Percentiles rank a stretch among this genome's conserved stretches.
Evolutionary conservation across 2,329 filamentous ascomycete genomes (phyloP).

Genomic region (Podosphaera xanthii): DNA sequence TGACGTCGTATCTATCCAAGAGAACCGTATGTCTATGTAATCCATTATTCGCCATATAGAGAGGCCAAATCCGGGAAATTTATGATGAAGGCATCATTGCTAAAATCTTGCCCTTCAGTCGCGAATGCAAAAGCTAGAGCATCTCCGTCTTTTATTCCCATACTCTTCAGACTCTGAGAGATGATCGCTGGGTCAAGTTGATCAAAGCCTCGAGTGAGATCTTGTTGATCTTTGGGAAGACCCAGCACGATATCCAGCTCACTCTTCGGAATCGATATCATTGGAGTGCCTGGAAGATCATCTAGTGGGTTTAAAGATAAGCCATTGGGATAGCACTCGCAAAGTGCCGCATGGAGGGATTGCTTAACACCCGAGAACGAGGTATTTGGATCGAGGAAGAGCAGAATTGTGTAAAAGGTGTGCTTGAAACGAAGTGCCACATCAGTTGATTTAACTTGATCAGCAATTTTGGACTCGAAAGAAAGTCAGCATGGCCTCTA

Average conservation of each 20-base stretch:
- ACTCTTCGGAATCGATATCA: slow-evolving; percentile 16
- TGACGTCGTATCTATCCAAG: too few species aligned
- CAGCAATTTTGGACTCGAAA: neutral
- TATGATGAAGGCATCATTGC: slow-evolving; percentile 8
- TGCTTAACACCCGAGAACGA: slow-evolving; percentile 32
- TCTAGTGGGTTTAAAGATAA: slow-evolving; percentile 18
- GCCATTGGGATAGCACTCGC: slow-evolving; percentile 31
- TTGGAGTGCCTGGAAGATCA: slow-evolving; percentile 3
- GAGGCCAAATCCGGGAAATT: slow-evolving; percentile 8
- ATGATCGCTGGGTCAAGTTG: slow-evolving; percentile 17
- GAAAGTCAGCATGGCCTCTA: too few species aligned
- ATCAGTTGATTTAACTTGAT: slow-evolving; percentile 22
- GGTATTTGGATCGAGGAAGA: slow-evolving; percentile 36
- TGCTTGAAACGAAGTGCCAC: slow-evolving; percentile 51
- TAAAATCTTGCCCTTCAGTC: slow-evolving; percentile 17
- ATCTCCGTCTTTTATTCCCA: slow-evolving; percentile 19
- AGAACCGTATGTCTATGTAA: too few species aligned
- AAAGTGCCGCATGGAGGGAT: slow-evolving; percentile 34
- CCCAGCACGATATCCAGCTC: slow-evolving; percentile 23
- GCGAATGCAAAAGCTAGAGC: slow-evolving; percentile 20
- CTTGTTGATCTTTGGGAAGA: slow-evolving; percentile 23
- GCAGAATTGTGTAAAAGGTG: slow-evolving; percentile 45
- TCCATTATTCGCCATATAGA: slow-evolving; percentile 5
- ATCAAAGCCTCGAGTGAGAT: slow-evolving; percentile 26
- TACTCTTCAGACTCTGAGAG: slow-evolving; percentile 15